Evolutionary conservation across 805 yeast species (phyloP).

Genomic region (Blastobotrys americana): DNA sequence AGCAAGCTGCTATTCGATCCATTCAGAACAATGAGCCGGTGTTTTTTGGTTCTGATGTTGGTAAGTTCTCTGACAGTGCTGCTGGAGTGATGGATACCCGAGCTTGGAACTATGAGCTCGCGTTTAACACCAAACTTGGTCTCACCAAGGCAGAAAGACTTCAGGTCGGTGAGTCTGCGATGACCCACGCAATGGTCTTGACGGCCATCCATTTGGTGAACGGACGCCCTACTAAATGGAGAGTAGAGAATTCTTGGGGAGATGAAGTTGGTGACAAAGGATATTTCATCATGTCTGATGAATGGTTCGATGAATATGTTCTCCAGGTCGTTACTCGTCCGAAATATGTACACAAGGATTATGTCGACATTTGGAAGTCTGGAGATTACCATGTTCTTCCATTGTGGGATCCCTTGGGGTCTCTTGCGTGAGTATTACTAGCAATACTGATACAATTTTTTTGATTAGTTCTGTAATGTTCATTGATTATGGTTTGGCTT

Average conservation of each 20-base stretch:
- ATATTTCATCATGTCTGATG: constrained; percentile 62
- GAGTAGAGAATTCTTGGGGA: constrained; percentile 78
- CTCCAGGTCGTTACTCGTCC: constrained; percentile 61
- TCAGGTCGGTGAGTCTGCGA: constrained; percentile 59
- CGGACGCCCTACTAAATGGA: constrained; percentile 58
- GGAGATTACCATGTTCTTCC: constrained; percentile 49
- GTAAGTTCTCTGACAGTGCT: constrained; percentile 57
- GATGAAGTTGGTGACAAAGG: constrained; percentile 61
- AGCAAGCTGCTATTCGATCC: constrained; percentile 59
- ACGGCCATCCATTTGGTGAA: constrained; percentile 73
- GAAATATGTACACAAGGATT: constrained; percentile 40
- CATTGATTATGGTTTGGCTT: too few relatives aligned
- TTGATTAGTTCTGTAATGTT: too few relatives aligned
- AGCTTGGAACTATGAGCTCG: constrained; percentile 57
- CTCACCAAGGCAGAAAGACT: constrained; percentile 62
- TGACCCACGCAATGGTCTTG: constrained; percentile 92
- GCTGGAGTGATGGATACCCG: constrained; percentile 68
- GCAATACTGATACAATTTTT: not conserved
- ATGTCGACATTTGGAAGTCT: constrained; percentile 35
- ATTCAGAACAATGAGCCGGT: constrained; percentile 71
- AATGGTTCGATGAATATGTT: constrained; percentile 67
- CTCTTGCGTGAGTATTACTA: constrained; percentile 52
- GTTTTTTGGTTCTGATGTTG: constrained; percentile 85
- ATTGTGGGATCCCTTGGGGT: constrained; percentile 77
- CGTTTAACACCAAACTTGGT: constrained; percentile 34